Conservation (phyloP, 441 rosid genomes). For the Manihot esculenta region DNA sequence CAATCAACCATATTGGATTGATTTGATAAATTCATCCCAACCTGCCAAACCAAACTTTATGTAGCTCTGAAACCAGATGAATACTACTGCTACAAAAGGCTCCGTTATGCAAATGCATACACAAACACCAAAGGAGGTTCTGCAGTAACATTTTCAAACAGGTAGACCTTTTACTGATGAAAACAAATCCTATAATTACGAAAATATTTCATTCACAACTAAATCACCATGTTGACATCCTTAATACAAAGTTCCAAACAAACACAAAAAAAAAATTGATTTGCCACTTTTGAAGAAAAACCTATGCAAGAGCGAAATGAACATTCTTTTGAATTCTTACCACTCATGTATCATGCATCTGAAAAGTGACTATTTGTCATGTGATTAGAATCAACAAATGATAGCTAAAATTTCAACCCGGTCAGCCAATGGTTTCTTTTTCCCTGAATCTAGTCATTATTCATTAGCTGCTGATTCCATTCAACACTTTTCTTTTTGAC, state of each 20-base stretch:
- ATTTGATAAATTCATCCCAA: too few species aligned
- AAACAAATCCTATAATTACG: not conserved
- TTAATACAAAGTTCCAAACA: not conserved
- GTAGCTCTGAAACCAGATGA: not conserved
- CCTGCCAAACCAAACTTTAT: too few species aligned
- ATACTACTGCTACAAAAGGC: not conserved
- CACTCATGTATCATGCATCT: not conserved
- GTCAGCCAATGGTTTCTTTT: too few species aligned
- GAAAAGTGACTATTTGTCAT: not conserved
- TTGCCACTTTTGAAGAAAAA: too few species aligned
- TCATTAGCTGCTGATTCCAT: too few species aligned
- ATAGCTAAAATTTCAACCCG: too few species aligned
- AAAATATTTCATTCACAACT: not conserved
- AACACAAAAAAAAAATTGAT: not conserved
- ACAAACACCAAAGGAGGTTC: not conserved
- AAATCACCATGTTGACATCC: not conserved
- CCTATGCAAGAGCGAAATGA: not conserved
- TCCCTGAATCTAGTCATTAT: too few species aligned
- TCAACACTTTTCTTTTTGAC: too few species aligned
- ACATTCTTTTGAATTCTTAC: not conserved
- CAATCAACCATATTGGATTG: too few species aligned
- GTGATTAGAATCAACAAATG: not conserved
- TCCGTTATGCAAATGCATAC: not conserved
- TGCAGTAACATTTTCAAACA: too few species aligned
- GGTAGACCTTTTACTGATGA: too few species aligned